Evolutionary conservation across 148 eudicot species (phyloP), one percentile per base, ranked within the genome.

Genomic region (Oxyria digyna): DNA sequence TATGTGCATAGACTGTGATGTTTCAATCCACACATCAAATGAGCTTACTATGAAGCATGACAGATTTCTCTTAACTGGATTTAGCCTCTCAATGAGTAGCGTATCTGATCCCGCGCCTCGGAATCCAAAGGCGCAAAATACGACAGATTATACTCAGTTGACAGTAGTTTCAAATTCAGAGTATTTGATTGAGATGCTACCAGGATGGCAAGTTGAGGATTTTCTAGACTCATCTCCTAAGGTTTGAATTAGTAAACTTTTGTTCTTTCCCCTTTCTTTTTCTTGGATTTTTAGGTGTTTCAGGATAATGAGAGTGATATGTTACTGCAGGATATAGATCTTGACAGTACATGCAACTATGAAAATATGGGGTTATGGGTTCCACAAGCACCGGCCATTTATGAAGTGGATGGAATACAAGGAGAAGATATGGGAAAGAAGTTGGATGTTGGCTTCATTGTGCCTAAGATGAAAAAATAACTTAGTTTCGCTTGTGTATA

Each of bases 181-280:
- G 69, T 88, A 91, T 59, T 76, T 86, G 84, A 81, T 84, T 17
- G 90, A 91, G 77, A 88, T 68, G 73, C 62, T 85, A 42, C 97
- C 97, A 2, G 96, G 90, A 26, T 91, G 97, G 96, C 87, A 85
- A 62, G 87, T 91, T 69, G 91, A 91, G 67, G 96, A 91, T 40
- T 73, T 91, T 20, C 49, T 80, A 42, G 87, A 90, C 73, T 73
- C 81, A 17, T 57, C 80, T 59, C 68, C 18, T 5, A 75, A 88
- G 91, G 91, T 84, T 54, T 85, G 45, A 35, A 31, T 14, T 40
- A 33, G 20, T 35, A 35, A 1, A 21, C 20, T 23, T 38, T 38
- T 8, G 8, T 38, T 38, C 41, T 38, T 0, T 7, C 9, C 1
- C 62, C 8, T 50, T 27, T 21, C 27, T 23, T 23, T n/a, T n/a